Evolutionary conservation across 179 eudicot species (phyloP), one percentile per base, ranked within the genome.

Genomic region (Silene vulgaris): DNA sequence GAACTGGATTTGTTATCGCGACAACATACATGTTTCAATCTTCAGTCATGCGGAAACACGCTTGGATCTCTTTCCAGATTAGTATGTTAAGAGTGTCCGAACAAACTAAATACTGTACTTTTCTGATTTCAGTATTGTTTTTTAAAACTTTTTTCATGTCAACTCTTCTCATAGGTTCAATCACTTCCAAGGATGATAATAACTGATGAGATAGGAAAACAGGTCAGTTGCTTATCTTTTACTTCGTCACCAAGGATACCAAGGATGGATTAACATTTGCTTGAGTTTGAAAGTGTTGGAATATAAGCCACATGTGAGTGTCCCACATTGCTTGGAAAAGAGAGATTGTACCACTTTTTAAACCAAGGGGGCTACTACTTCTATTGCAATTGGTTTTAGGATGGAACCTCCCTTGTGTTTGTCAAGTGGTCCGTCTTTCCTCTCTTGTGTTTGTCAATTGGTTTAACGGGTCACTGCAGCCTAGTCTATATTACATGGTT

Each of bases 121-220:
- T 43, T 43, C 56, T 48, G 71, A 62, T 19, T 67, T 61, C 32
- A n/a, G 13, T 20, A 4, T 7, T 48, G 56, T 69, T 48, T 62
- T 48, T 37, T 17, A 45, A 17, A 17, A 54, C 30, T 28, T 57
- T 2, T 30, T 62, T 21, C 3, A 32, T 6, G 26, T 17, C 71
- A 48, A 48, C 7, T 77, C 73, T 69, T 85, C 70, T 68, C 87
- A 75, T 91, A 95, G 99, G 97, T 95, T 76, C 97, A 93, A 56
- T 95, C 99, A 76, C 96, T 95, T 83, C 97, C 99, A 71, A 88
- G 99, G 84, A 95, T 95, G 97, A 95, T 95, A 75, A 93, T 92
- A 66, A 90, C 67, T 85, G 99, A 95, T 76, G 99, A 95, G 79
- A 95, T 95, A 75, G 99, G 99, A 80, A 92, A 88, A 81, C 97